Conservation (phyloP, 2,329 filamentous ascomycete species). For the Penicillium verrucosum region DNA sequence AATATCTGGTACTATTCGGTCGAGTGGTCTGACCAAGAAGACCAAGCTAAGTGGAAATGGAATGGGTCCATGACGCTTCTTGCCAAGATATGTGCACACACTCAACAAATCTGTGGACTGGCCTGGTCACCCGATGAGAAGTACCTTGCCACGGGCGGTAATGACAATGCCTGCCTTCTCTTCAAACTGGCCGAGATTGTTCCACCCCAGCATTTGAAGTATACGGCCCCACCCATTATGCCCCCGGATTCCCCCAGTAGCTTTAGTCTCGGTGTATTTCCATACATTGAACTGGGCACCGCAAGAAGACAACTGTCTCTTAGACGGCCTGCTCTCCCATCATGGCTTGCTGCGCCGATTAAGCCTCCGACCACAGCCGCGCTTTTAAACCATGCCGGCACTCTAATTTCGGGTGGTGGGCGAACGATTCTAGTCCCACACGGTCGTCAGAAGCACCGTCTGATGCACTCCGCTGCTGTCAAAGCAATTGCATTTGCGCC, state of each 20-base stretch:
- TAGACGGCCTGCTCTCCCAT: slow-evolving; percentile 26
- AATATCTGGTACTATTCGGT: slow-evolving; percentile 84
- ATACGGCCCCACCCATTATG: slow-evolving; percentile 8
- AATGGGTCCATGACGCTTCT: slow-evolving; percentile 73
- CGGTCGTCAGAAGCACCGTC: slow-evolving; percentile 66
- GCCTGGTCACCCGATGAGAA: slow-evolving; percentile 76
- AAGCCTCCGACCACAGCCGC: slow-evolving; percentile 17
- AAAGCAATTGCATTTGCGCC: slow-evolving; percentile 97
- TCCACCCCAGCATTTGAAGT: slow-evolving; percentile 15
- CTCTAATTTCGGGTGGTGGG: slow-evolving; percentile 31
- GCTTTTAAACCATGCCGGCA: slow-evolving; percentile 27
- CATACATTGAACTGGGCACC: slow-evolving; percentile 20
- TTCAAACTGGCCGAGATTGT: slow-evolving; percentile 66
- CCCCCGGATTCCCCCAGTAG: slow-evolving; percentile 10
- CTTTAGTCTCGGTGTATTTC: slow-evolving; percentile 19
- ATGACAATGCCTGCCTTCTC: slow-evolving; percentile 84
- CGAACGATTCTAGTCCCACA: slow-evolving; percentile 50
- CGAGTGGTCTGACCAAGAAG: slow-evolving; percentile 65
- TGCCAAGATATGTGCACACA: slow-evolving; percentile 72
- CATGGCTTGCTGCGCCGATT: slow-evolving; percentile 23
- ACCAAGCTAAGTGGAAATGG: slow-evolving; percentile 69
- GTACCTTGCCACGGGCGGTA: slow-evolving; percentile 81
- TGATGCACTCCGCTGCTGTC: slow-evolving; percentile 79
- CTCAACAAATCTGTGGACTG: slow-evolving; percentile 90
- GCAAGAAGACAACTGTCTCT: slow-evolving; percentile 23